Base-by-base conservation (phyloP, 2,329 filamentous ascomycete genomes). In the Claviceps fusiformis region DNA sequence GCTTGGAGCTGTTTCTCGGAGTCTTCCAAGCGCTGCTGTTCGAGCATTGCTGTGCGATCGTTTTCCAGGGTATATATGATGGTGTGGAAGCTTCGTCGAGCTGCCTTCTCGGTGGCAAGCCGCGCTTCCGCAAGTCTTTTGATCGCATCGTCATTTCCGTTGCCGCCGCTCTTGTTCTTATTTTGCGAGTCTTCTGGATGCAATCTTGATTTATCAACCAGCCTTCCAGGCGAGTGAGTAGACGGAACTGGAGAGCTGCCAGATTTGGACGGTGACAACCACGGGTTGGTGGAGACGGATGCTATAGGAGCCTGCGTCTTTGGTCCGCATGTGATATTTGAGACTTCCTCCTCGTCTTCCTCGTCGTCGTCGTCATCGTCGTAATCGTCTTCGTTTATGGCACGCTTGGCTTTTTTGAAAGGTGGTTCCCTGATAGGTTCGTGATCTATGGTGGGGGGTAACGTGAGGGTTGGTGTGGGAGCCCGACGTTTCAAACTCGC, bases 11-110 rank as follows among this genome's bases (percentile, higher is more conserved):
- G 90, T 67, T 95, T 87, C 68, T 98, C 93, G 1, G 95, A 90
- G 68, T 97, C 93, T 66, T 98, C 93, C 31, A 98, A 79, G 69
- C 92, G 89, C 69, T 97, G 90, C 70, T 98, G 93, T 69, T 98
- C 93, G 56, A 97, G 73, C 93, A 98, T 97, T 51, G 93, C 93
- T 63, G 92, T 89, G 55, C 89, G 82, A 67, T 98, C 93, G 67
- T 92, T 93, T 70, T 98, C 93, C 37, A 97, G 77, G 1, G 93
- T 96, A 69, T 95, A 92, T 70, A 97, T 95, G 60, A 95, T 79
- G 10, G 89, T 95, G 66, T 95, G 86, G 70, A 96, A 97, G 71
- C 87, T 93, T 63, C 83, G 82, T 71, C 90, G 90, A 47, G 89
- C 93, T 52, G 87, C 86, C 65, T 95, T 89, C 65, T 95, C 92